Evolutionary conservation across 2,329 filamentous ascomycete species (phyloP), one percentile per base, ranked within the genome.

Genomic region (Talaromyces albobiverticillius): DNA sequence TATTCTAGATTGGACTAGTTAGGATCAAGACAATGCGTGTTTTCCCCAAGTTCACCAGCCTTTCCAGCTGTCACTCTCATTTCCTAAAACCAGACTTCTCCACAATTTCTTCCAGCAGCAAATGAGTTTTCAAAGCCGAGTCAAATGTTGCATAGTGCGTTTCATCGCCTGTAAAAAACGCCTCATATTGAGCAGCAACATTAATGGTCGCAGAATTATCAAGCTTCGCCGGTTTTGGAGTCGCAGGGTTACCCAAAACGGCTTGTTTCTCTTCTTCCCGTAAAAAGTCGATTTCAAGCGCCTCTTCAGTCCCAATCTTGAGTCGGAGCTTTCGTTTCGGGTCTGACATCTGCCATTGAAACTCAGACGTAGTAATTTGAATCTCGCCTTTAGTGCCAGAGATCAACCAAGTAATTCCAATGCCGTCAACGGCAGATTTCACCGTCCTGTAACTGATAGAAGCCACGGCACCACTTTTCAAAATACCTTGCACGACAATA

Each of bases 351-450:
- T 53, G 51, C 51, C 51, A 53, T 14, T 46, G 25, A 18, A 20
- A 16, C 34, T 53, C 43, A 3, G 45, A 43, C 6, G 18, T 16
- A 20, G 51, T 53, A 8, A 53, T 38, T 23, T 53, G 32, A 23
- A 53, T 48, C 25, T 53, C 51, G 7, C 45, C 51, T 14, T 53
- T 43, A 23, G 51, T 53, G 29, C 51, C 51, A 23, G 42, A 32
- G 18, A 53, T 53, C 14, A 53, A n/a, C 51, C 51, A 53, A 14
- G 18, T 34, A 22, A 53, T 26, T 5, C 43, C 51, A 25, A 41
- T 26, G 20, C 45, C 32, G 23, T 53, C 51, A n/a, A 43, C 45
- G n/a, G 51, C 23, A 14, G 34, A 40, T 20, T 18, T 38, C 8
- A 47, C 32, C 11, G 29, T 26, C 29, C 51, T 38, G 18, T 26